Percentiles rank a stretch among this genome's conserved stretches.
Conservation (phyloP, 768 basidiomycete species). For the Tricholoma saponaceum region DNA sequence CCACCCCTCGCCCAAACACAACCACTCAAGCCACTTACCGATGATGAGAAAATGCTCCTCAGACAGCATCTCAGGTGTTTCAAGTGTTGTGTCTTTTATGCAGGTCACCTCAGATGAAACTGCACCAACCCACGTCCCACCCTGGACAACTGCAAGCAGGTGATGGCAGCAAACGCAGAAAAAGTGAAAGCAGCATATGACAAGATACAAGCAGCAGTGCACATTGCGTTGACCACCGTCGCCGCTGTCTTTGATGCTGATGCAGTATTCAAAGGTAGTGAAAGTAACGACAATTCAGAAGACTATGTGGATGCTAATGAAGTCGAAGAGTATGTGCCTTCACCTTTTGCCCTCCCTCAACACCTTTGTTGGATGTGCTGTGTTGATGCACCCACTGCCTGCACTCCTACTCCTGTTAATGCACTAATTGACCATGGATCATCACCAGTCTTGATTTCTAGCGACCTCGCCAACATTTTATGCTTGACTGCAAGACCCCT, state of each 20-base stretch:
- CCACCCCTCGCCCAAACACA: neutral
- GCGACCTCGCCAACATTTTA: neutral
- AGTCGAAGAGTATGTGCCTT: too few relatives aligned
- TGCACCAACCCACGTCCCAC: neutral
- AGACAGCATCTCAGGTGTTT: neutral
- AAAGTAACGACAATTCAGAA: neutral
- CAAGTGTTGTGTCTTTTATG: neutral
- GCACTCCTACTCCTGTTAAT: neutral
- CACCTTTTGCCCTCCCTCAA: too few relatives aligned
- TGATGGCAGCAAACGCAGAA: neutral
- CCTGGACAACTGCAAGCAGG: neutral
- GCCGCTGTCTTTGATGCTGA: neutral
- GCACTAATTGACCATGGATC: neutral
- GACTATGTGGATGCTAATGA: neutral
- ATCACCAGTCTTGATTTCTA: too few relatives aligned
- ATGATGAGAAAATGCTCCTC: neutral
- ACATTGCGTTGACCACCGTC: neutral
- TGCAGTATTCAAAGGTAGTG: neutral
- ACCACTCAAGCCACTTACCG: neutral
- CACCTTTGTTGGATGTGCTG: too few relatives aligned
- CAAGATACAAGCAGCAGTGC: neutral
- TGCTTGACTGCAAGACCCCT: too few relatives aligned
- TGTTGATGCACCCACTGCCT: neutral
- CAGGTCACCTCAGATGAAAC: neutral
- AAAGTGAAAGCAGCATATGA: neutral